These are phyloP conservation scores for Tylopilus sp. DNA, from an alignment of 1,284 basidiomycete genomes.

Conservation along the genomic window DNA sequence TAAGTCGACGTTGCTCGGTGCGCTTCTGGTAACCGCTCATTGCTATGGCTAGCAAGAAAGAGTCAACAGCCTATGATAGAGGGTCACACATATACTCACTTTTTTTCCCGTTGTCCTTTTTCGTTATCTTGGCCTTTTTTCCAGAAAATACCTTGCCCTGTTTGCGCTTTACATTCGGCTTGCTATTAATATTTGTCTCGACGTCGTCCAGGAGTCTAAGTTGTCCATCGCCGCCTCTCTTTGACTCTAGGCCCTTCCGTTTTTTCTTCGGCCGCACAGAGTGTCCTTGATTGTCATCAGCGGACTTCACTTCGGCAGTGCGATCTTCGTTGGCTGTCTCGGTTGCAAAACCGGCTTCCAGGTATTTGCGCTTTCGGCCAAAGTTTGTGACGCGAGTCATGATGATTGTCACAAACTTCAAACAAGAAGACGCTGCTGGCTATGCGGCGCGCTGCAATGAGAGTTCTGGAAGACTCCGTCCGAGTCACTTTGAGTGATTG, in stretches of 20 bases:
- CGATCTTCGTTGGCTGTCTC: constrained; percentile 18
- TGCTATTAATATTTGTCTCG: neutral
- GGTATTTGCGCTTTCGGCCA: constrained; percentile 75
- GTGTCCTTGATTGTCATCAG: constrained; percentile 18
- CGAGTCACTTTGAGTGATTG: too few relatives aligned
- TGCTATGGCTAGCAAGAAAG: constrained; percentile 26
- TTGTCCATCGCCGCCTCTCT: constrained; percentile 33
- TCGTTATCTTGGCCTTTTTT: constrained; percentile 9
- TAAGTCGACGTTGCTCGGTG: constrained; percentile 73
- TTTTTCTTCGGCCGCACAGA: constrained; percentile 53
- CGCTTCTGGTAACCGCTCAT: constrained; percentile 46
- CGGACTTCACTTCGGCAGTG: constrained; percentile 7
- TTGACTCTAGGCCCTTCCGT: constrained; percentile 49
- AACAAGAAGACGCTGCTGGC: too few relatives aligned
- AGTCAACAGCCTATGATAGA: constrained; percentile 16
- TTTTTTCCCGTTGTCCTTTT: constrained; percentile 21
- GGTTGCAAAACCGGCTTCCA: constrained; percentile 68
- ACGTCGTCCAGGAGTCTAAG: neutral
- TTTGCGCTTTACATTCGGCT: neutral
- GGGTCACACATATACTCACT: constrained; percentile 17
- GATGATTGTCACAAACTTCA: constrained; percentile 1
- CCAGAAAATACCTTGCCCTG: neutral
- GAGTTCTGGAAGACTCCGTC: too few relatives aligned
- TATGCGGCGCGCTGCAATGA: too few relatives aligned
- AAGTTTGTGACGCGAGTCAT: constrained; percentile 84